Base-by-base conservation (phyloP, 2,329 filamentous ascomycete genomes). In the Cordyceps militaris region DNA sequence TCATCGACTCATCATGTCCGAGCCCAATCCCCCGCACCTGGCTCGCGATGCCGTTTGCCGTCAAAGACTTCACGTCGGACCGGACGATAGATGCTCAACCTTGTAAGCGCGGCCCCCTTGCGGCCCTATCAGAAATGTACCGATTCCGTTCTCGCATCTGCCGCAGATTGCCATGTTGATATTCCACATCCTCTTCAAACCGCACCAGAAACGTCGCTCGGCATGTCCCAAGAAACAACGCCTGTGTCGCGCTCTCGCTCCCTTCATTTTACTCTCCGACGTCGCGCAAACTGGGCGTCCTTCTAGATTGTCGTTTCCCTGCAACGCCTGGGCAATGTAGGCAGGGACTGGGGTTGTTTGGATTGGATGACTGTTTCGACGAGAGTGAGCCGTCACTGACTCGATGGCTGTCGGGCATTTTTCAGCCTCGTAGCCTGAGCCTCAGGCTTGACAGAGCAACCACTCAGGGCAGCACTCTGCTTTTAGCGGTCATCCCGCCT, bases 201-300 rank as follows among this genome's bases (percentile, higher is more conserved):
- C 16, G 23, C 10, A 9, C 8, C 6, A n/a, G 38, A 42, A 21
- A 42, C n/a, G 8, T 42, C 6, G 9, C 24, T 40, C 36, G 30
- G 13, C 11, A n/a, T 16, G 24, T 36, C 7, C 19, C 16, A 40
- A 24, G 16, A 46, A 13, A 36, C 34, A 14, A 38, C 11, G n/a
- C 34, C 48, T 14, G 19, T 34, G 21, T 36, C 34, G n/a, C n/a
- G n/a, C n/a, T n/a, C n/a, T n/a, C 10, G 30, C 28, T 54, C 42
- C 36, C 51, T 54, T 46, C 40, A 54, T 54, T 26, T 54, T 42
- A 32, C 51, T 47, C 48, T 48, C 38, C 40, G 42, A 54, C 30
- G 51, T 44, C 51, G 42, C 51, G 40, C 51, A 34, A 54, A 7
- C 11, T 19, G 3, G 23, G 48, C 13, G 21, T 4, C 21, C 19